Evolutionary conservation across 1,284 basidiomycete genomes (phyloP).

Genomic region (Leccinum proliferum): DNA sequence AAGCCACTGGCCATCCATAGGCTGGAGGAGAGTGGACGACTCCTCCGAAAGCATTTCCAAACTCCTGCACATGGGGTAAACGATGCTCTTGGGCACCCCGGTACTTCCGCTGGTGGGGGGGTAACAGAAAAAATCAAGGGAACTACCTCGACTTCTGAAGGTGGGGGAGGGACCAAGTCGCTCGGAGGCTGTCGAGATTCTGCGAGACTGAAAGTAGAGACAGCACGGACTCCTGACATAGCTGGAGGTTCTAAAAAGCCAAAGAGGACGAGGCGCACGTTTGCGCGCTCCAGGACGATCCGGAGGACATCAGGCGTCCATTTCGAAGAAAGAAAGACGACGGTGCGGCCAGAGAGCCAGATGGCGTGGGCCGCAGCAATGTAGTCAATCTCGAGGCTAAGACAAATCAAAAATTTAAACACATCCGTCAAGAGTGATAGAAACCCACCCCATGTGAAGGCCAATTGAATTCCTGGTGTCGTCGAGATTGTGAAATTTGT

Average conservation of each 20-base stretch:
- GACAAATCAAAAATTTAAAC: not conserved
- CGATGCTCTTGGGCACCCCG: conserved; percentile 25
- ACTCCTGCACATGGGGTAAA: conserved; percentile 23
- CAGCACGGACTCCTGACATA: conserved; percentile 5
- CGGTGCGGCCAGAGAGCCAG: conserved; percentile 21
- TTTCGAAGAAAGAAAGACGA: conserved; percentile 24
- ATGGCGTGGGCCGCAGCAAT: conserved; percentile 25
- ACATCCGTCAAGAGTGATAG: not conserved
- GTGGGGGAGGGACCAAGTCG: conserved; percentile 9
- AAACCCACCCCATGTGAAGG: conserved; percentile 22
- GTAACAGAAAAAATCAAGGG: conserved; percentile 23
- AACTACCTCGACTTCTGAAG: conserved; percentile 13
- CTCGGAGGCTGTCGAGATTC: conserved; percentile 4
- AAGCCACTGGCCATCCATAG: conserved; percentile 25
- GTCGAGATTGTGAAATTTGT: conserved; percentile 15
- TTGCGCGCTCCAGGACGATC: conserved; percentile 16
- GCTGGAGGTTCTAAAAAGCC: conserved; percentile 13
- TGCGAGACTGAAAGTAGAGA: conserved; percentile 18
- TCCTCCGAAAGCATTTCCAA: conserved; percentile 21
- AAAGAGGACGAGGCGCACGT: conserved; percentile 16
- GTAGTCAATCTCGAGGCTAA: conserved; percentile 24
- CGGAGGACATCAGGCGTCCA: conserved; percentile 22
- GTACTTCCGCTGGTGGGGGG: conserved; percentile 24
- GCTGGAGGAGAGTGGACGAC: conserved; percentile 20
- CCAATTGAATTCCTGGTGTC: conserved; percentile 14